Conservation (phyloP, 306 rosid species). For the Casuarina glauca region DNA sequence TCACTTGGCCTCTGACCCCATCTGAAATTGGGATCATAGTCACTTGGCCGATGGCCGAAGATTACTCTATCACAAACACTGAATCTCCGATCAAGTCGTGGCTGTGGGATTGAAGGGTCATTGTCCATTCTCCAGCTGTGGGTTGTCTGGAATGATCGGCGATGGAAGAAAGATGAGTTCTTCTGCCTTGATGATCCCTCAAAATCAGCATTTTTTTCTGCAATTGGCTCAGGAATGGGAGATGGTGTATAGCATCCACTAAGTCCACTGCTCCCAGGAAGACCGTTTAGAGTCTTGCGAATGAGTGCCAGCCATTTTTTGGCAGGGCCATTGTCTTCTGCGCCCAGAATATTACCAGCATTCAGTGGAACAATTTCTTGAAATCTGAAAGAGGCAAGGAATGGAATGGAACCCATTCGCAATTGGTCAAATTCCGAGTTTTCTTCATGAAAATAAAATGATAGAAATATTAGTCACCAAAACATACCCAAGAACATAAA, state of each 20-base stretch:
- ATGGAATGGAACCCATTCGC: constrained; percentile 21
- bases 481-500: constrained; percentile 96
- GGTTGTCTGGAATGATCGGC: constrained; percentile 92
- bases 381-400: constrained; percentile 57
- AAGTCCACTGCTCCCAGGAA: constrained; percentile 86
- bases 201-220: constrained; percentile 87
- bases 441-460: constrained; percentile 1
- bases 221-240: constrained; percentile 89
- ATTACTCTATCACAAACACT: constrained; percentile 96
- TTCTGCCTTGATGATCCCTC: constrained; percentile 95
- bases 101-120: constrained; percentile 76
- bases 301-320: constrained; percentile 97
- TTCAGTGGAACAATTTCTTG: constrained; percentile 99
- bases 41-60: constrained; percentile 81
- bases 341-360: constrained; percentile 94
- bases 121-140: constrained; percentile 83
- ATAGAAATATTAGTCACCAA: constrained; percentile 7
- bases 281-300: constrained; percentile 81
- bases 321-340: constrained; percentile 99
- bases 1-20: constrained; percentile 83
- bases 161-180: constrained; percentile 88
- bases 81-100: constrained; percentile 82
- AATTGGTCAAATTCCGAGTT: constrained; percentile 18
- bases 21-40: constrained; percentile 69
- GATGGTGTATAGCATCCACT: constrained; percentile 87